A percentile compares a stretch with the other conserved stretches of the same genome.
phyloP scores from a whole-genome alignment of 2,329 filamentous ascomycete species.

The Hirsutella minnesotensis region DNA sequence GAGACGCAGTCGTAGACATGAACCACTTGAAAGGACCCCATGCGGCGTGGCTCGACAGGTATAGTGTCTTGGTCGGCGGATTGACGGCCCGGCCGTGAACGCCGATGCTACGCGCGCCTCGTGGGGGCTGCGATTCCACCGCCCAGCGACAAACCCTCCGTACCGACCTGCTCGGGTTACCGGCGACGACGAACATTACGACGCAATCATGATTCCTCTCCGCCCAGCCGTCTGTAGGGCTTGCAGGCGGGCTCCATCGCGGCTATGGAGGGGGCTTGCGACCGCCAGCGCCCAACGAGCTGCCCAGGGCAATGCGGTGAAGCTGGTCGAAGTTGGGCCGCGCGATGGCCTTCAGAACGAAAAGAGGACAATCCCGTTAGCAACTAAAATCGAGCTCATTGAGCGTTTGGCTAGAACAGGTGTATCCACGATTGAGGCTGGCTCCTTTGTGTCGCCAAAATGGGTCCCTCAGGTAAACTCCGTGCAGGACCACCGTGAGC shows the following conservation, averaged over 20 bases:
- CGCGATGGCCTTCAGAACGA: conserved; percentile 84
- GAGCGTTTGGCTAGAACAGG: conserved; percentile 57
- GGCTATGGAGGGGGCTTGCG: conserved; percentile 23
- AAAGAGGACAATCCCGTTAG: conserved; percentile 55
- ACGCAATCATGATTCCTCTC: conserved; percentile 20
- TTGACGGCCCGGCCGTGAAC: conserved; percentile 7
- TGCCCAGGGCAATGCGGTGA: conserved; percentile 32
- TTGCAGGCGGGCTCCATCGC: conserved; percentile 21
- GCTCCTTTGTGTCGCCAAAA: conserved; percentile 73
- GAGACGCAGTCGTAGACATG: no score
- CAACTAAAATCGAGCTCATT: conserved; percentile 68
- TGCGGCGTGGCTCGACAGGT: neutral
- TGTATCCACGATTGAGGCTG: conserved; percentile 63
- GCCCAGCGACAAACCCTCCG: neutral
- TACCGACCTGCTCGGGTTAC: neutral
- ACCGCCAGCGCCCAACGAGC: conserved; percentile 21
- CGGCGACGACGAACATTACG: neutral
- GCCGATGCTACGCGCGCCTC: conserved; percentile 19
- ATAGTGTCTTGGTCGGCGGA: conserved; percentile 3
- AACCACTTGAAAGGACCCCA: no score
- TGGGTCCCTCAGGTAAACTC: conserved; percentile 66
- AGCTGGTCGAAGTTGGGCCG: conserved; percentile 73
- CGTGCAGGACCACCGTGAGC: neutral
- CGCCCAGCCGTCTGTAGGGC: conserved; percentile 26
- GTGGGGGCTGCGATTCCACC: neutral